Evolutionary conservation across 352 stramenopile species (phyloP).

Genomic region (Phytophthora vignae): DNA sequence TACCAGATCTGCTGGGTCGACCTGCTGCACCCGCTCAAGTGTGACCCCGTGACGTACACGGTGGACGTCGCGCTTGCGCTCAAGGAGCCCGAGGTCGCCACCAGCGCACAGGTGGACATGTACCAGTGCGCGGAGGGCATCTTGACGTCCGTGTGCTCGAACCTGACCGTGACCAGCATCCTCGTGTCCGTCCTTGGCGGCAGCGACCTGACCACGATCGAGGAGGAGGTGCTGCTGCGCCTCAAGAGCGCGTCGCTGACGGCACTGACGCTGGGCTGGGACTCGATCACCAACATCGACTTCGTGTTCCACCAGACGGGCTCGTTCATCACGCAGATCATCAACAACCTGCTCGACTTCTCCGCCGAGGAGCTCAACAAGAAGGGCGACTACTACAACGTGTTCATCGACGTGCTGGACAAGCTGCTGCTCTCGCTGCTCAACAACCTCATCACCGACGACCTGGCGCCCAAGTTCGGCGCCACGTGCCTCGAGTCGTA

Average conservation of each 20-base stretch:
- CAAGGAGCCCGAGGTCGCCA: slow-evolving; percentile 40
- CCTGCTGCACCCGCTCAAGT: slow-evolving; percentile 48
- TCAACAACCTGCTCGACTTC: slow-evolving; percentile 58
- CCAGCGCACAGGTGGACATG: slow-evolving; percentile 49
- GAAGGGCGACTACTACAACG: slow-evolving; percentile 67
- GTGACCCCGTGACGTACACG: slow-evolving; percentile 39
- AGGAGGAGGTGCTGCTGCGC: slow-evolving; percentile 33
- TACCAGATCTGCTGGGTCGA: slow-evolving; percentile 69
- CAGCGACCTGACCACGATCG: slow-evolving; percentile 48
- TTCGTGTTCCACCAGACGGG: slow-evolving; percentile 54
- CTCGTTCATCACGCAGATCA: slow-evolving; percentile 53
- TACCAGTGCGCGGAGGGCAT: slow-evolving; percentile 42
- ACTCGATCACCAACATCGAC: slow-evolving; percentile 61
- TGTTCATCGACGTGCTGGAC: slow-evolving; percentile 47
- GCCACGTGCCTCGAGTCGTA: slow-evolving; percentile 50
- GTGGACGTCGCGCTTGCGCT: slow-evolving; percentile 50
- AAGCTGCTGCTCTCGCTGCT: slow-evolving; percentile 54
- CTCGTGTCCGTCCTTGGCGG: slow-evolving; percentile 44
- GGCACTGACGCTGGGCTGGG: slow-evolving; percentile 44
- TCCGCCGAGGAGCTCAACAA: slow-evolving; percentile 66
- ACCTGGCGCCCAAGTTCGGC: slow-evolving; percentile 51
- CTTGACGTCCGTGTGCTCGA: slow-evolving; percentile 52
- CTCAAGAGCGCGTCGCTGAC: slow-evolving; percentile 46
- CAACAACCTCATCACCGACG: slow-evolving; percentile 56
- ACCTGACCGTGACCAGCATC: slow-evolving; percentile 57